phyloP scores from a whole-genome alignment of 345 rosid genomes.

The Camelina sativa region DNA sequence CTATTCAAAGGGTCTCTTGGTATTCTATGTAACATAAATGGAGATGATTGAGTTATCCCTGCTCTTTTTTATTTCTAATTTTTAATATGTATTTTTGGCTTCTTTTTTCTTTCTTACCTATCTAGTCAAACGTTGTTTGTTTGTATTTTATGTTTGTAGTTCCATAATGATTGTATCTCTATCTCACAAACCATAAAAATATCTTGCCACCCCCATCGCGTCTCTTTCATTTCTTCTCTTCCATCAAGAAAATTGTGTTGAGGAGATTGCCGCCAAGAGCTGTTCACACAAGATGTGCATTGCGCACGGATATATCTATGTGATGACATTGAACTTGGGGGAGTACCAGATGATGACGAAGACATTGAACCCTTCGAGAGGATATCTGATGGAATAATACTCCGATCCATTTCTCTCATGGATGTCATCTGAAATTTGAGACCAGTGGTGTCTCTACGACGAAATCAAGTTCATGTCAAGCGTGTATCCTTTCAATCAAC shows the following conservation, averaged over 20 bases:
- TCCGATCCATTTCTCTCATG: not conserved
- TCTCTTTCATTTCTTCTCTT: slow-evolving; percentile 12
- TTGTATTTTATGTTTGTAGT: not conserved
- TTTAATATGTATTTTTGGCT: no score
- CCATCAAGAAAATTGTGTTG: not conserved
- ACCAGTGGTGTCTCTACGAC: not conserved
- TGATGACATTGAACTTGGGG: slow-evolving; percentile 6
- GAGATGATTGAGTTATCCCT: no score
- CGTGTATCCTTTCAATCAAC: not conserved
- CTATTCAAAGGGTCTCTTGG: no score
- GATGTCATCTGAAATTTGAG: not conserved
- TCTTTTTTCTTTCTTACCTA: no score
- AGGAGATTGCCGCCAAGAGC: not conserved
- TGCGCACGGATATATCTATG: not conserved
- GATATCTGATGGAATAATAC: not conserved
- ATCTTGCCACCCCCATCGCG: not conserved
- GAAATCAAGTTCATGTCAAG: not conserved
- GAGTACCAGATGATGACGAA: not conserved
- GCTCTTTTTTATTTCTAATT: no score
- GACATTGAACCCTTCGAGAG: no score
- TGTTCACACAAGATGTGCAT: slow-evolving; percentile 32
- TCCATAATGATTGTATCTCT: not conserved
- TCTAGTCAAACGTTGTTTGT: not conserved
- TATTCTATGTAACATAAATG: no score
- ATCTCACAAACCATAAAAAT: slow-evolving; percentile 15